phyloP scores from a whole-genome alignment of 1,284 basidiomycete species.

The Rhodotorula sp. region DNA sequence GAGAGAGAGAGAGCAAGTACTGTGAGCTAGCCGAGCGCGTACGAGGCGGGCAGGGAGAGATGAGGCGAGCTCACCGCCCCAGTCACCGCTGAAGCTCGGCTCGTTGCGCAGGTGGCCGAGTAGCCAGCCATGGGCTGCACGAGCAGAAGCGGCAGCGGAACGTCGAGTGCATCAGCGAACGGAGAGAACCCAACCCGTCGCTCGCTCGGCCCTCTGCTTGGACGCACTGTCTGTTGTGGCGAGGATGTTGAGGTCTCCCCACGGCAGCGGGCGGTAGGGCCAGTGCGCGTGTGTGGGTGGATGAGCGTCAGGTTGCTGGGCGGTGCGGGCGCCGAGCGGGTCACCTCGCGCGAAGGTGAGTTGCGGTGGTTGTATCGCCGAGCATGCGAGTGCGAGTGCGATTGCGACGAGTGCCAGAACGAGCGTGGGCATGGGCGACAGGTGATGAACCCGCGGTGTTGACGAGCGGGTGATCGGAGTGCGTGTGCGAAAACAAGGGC shows the following conservation, averaged over 20 bases:
- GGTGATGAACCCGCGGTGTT: not conserved
- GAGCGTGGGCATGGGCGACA: not conserved
- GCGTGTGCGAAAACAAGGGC: not conserved
- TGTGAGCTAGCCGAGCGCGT: not conserved
- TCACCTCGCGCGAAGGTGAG: no score
- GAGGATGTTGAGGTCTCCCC: conserved; percentile 44
- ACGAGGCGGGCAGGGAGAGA: not conserved
- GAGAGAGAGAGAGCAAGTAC: no score
- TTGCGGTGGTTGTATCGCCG: no score
- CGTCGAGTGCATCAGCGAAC: not conserved
- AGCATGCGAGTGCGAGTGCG: not conserved
- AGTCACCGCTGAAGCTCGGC: conserved; percentile 42
- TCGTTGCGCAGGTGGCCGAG: conserved; percentile 44
- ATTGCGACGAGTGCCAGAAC: not conserved
- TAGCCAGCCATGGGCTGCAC: conserved; percentile 44
- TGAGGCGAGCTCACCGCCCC: conserved; percentile 30
- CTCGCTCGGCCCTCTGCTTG: not conserved
- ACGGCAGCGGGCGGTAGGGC: conserved; percentile 40
- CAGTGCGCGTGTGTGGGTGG: conserved; percentile 15
- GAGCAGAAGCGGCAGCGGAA: not conserved
- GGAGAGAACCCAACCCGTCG: not conserved
- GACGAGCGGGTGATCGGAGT: not conserved
- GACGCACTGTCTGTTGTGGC: conserved; percentile 37
- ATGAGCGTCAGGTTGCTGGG: conserved; percentile 30
- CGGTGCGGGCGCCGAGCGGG: not conserved